Evolutionary conservation across 2,329 filamentous ascomycete genomes (phyloP), one percentile per base, ranked within the genome.

Genomic region (Ophiocordyceps australis): DNA sequence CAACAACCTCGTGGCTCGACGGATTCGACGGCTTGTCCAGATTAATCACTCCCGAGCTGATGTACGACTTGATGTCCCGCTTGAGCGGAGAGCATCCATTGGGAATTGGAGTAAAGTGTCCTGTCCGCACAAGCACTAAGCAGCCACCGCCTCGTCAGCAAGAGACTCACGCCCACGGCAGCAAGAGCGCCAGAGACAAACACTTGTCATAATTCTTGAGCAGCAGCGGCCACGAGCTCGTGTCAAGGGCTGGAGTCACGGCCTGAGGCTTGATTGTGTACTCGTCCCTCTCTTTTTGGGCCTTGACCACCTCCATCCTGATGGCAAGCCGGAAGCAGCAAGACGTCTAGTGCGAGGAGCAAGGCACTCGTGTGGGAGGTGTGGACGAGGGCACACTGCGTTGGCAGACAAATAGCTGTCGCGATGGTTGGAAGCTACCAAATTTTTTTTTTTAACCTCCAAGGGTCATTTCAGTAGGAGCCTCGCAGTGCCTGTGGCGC

Each of bases 1-100:
- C 86, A 47, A 98, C 89, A 38, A 98, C 89, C 65, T 98, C 89
- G 67, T 98, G 89, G 46, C 78, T 89, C 39, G 85, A 94, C 28
- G 86, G 86, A 62, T 98, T 98, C 27, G 85, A 91, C 30, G 86
- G 89, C 63, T 56, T 56, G 37, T 56, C 52, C 41, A 94, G 74
- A 62, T 98, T 98, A 59, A 98, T 95, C 31, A 98, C 86, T 58
- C 89, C 89, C 36, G 82, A 92, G 52, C 79, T 86, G 50, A 98
- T 74, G 61, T 95, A 98, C 36, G 79, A 83, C 65, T 94, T 94
- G 47, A 98, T 68, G 52, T 95, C 86, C 54, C 89, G 80, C 57
- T 82, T 85, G 49, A 91, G 62, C 29, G 89, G 89, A 35, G 80
- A 74, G 60, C 80, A 91, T 47, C 89, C 89, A 51, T 80, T 76